Base-by-base conservation (phyloP, 495 filamentous ascomycete species). In the Penicillium waksmanii region DNA sequence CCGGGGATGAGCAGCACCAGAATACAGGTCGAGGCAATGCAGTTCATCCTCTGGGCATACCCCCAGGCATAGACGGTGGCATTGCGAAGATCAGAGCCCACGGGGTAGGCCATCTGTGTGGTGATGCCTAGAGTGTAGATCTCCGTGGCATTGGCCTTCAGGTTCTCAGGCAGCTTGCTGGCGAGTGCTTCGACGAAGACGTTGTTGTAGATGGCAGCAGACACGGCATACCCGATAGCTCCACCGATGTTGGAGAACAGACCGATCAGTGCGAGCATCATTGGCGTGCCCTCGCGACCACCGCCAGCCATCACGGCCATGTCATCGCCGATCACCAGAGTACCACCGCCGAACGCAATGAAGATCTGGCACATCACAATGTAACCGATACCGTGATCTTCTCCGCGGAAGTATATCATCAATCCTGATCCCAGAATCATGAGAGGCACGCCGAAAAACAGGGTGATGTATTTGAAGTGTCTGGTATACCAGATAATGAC, bases 311-410 rank as follows among this genome's bases (percentile, higher is more conserved):
- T 89, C 70, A 85, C 84, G 4, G 88, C 88, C 70, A 92, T 88
- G 58, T 93, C 84, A 62, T 89, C 81, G 51, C 77, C 80, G 66
- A 92, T 88, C 54, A 92, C 74, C 6, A 88, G 65, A 3, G 82
- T 86, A 34, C 86, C 85, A 17, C 87, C 88, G 13, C 80, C 77
- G 53, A 93, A 84, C 27, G 89, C 85, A 63, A 92, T 90, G 73
- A 92, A 87, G 66, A 93, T 88, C 70, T 93, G 88, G 66, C 84
- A 88, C 86, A 92, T 90, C 66, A 91, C 75, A 34, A 94, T 75
- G 69, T 87, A 90, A 23, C 87, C 89, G 36, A 92, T 77, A 43
- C 77, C 67, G 35, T 77, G 74, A 34, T 80, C 74, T 3, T 77
- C 72, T 74, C 87, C 84, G 38, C 89, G 86, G 82, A 91, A 92